A percentile compares a stretch with the other conserved stretches of the same genome.
These are phyloP conservation scores for Vaccinium vitisidaea DNA, from an alignment of 148 eudicot species.

Conservation along the genomic window DNA sequence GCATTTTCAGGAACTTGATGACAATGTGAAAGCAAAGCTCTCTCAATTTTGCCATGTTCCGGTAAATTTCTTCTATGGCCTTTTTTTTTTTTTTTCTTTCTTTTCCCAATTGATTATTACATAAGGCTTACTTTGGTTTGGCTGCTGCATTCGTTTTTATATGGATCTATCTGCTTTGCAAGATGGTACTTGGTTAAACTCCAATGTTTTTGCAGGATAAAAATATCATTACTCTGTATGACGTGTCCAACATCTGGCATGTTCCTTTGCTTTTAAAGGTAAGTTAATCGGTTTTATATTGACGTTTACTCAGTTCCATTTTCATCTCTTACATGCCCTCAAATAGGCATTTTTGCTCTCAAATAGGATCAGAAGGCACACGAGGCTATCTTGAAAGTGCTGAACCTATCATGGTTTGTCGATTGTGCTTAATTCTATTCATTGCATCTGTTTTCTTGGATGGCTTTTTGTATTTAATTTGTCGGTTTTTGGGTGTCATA, in stretches of 20 bases:
- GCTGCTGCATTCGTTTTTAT: not conserved
- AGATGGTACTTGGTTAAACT: conserved; percentile 6
- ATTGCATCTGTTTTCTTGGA: not conserved
- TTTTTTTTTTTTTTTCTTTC: not conserved
- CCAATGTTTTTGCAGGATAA: conserved; percentile 43
- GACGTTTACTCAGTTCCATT: not conserved
- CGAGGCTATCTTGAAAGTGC: conserved; percentile 83
- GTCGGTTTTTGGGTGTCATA: not conserved
- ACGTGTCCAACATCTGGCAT: conserved; percentile 98
- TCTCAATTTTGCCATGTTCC: conserved; percentile 94
- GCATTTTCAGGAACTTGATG: conserved; percentile 64
- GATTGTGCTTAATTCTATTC: conserved; percentile 11
- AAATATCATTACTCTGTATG: conserved; percentile 73
- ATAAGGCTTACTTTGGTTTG: not conserved
- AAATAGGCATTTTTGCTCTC: conserved; percentile 12
- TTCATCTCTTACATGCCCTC: not conserved
- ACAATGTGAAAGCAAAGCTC: conserved; percentile 71
- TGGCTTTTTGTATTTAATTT: not conserved
- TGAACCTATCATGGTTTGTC: conserved; percentile 69
- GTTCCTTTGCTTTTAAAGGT: conserved; percentile 87
- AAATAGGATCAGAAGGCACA: conserved; percentile 90
- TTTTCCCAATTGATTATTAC: not conserved
- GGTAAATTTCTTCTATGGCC: conserved; percentile 36
- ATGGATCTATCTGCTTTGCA: conserved; percentile 8
- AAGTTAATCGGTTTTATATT: conserved; percentile 25